These are phyloP conservation scores for Lasiosphaeris hirsuta DNA, from an alignment of 495 filamentous ascomycete species.

Conservation along the genomic window DNA sequence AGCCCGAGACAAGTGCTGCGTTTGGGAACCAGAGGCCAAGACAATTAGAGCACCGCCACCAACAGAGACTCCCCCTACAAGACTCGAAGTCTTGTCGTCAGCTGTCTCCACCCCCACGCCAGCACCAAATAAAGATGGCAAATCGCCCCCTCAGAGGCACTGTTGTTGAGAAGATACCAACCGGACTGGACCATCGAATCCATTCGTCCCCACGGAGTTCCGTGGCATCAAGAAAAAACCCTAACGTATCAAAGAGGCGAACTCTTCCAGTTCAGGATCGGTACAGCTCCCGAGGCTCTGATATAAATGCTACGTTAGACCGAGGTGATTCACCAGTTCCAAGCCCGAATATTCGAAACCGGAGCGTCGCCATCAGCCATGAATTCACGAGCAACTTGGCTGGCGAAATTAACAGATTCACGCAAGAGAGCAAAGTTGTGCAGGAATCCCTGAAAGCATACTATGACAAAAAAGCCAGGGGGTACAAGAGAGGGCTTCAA, in stretches of 20 bases:
- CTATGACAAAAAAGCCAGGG: conserved; percentile 23
- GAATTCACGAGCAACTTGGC: conserved; percentile 24
- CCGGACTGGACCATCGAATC: no score
- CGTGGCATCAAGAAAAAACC: background rate
- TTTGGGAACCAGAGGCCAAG: no score
- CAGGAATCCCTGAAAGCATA: conserved; percentile 16
- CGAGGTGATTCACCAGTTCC: conserved; percentile 4
- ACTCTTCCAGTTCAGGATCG: background rate
- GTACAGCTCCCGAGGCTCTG: background rate
- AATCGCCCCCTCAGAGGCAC: no score
- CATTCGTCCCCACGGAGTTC: no score
- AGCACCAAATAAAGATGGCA: no score
- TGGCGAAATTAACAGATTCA: conserved; percentile 25
- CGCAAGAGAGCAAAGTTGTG: conserved; percentile 15
- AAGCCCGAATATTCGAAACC: conserved; percentile 13
- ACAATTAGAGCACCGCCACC: no score
- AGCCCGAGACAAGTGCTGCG: no score
- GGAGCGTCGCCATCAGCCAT: conserved; percentile 16
- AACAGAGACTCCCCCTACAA: no score
- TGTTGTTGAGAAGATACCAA: no score
- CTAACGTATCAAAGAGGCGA: conserved; percentile 3
- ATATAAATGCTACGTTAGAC: background rate
- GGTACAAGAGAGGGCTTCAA: conserved; percentile 12
- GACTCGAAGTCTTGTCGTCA: no score
- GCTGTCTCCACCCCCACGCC: no score